Evolutionary conservation across 164 flowering plant genomes (phyloP).

Genomic region (Vitis rupestris): DNA sequence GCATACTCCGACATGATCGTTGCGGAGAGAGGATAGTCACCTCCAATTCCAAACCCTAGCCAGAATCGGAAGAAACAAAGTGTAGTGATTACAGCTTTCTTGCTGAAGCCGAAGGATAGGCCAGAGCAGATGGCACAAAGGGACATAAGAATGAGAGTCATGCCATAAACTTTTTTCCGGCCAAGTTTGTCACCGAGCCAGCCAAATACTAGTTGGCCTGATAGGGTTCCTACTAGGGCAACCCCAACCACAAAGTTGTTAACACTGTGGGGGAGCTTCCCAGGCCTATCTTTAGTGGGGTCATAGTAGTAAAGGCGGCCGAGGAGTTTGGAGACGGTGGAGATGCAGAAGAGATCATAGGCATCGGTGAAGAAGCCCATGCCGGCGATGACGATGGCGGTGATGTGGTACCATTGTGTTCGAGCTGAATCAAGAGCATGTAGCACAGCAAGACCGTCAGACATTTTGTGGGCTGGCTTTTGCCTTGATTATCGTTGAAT

Average conservation of each 20-base stretch:
- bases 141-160: slow-evolving; percentile 56
- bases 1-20: slow-evolving; percentile 60
- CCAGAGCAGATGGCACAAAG: slow-evolving; percentile 56
- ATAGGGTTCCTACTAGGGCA: slow-evolving; percentile 50
- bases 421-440: slow-evolving; percentile 48
- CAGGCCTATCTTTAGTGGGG: slow-evolving; percentile 18
- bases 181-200: slow-evolving; percentile 64
- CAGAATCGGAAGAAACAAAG: slow-evolving; percentile 68
- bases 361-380: slow-evolving; percentile 78
- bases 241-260: slow-evolving; percentile 46
- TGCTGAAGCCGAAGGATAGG: slow-evolving; percentile 38
- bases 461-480: neutral
- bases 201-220: slow-evolving; percentile 55
- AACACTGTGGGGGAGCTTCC: slow-evolving; percentile 36
- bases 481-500: neutral
- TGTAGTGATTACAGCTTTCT: slow-evolving; percentile 33
- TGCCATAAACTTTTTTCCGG: slow-evolving; percentile 50
- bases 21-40: slow-evolving; percentile 56
- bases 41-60: slow-evolving; percentile 61
- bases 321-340: slow-evolving; percentile 46
- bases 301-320: slow-evolving; percentile 56
- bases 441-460: slow-evolving; percentile 34
- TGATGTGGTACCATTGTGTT: slow-evolving; percentile 58
- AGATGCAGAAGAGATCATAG: slow-evolving; percentile 60
- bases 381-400: slow-evolving; percentile 50